These are phyloP conservation scores for Imleria badia DNA, from an alignment of 768 basidiomycete species.

Conservation along the genomic window DNA sequence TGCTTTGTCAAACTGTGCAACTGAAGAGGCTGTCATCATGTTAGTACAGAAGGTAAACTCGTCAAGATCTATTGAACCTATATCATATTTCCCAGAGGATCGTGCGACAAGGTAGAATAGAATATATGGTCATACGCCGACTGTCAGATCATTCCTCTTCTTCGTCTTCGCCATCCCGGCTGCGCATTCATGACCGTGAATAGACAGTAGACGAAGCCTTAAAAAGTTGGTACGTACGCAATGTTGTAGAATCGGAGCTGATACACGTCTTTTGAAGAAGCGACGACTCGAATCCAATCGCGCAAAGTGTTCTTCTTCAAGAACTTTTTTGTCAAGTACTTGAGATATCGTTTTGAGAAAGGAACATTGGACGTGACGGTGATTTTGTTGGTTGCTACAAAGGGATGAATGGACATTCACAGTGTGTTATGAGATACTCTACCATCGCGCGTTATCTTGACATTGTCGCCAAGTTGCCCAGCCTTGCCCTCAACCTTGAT, in stretches of 20 bases:
- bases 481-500: constrained; percentile 93
- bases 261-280: constrained; percentile 90
- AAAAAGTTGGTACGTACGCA: constrained; percentile 50
- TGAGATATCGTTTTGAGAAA: constrained; percentile 96
- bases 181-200: constrained; percentile 15
- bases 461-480: constrained; percentile 86
- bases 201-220: background rate
- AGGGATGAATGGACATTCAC: constrained; percentile 1
- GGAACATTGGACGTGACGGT: constrained; percentile 83
- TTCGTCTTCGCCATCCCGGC: constrained; percentile 54
- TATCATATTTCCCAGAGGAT: constrained; percentile 8
- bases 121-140: background rate
- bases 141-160: constrained; percentile 42
- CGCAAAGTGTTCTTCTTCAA: constrained; percentile 96
- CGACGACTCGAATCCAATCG: constrained; percentile 98
- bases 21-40: background rate
- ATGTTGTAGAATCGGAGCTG: constrained; percentile 95
- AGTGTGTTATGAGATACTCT: constrained; percentile 15
- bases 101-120: background rate
- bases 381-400: constrained; percentile 73
- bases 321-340: constrained; percentile 99
- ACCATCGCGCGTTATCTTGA: constrained; percentile 90
- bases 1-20: background rate
- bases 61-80: background rate
- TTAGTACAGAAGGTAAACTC: background rate